phyloP scores from a whole-genome alignment of 345 rosid species.

The Rhodomyrtus tomentosa region DNA sequence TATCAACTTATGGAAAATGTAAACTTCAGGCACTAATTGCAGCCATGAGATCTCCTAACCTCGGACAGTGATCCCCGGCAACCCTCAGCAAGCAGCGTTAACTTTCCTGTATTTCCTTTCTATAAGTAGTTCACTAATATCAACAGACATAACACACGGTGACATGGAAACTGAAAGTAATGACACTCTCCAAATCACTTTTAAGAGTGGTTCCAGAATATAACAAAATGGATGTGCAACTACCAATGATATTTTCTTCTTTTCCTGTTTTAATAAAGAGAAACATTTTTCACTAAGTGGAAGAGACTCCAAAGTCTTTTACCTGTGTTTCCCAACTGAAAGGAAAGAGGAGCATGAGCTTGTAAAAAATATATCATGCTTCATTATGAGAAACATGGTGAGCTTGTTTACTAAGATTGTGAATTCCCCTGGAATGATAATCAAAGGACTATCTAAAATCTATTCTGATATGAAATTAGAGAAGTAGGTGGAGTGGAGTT shows the following conservation, averaged over 20 bases:
- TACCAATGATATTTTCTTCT: background rate
- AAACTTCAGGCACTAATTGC: constrained; percentile 1
- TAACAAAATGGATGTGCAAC: background rate
- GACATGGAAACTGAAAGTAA: background rate
- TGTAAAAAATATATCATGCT: background rate
- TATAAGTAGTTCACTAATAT: background rate
- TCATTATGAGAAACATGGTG: background rate
- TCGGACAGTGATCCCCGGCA: constrained; percentile 96
- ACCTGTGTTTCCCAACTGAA: background rate
- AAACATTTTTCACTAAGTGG: background rate
- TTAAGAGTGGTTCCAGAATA: background rate
- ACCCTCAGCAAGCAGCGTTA: constrained; percentile 86
- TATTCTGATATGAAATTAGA: background rate
- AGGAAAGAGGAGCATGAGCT: background rate
- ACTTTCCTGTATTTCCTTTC: constrained; percentile 37
- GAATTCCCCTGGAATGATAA: background rate
- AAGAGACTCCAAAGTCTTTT: background rate
- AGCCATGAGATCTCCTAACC: constrained; percentile 28
- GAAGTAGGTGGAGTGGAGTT: background rate
- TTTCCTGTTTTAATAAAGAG: background rate
- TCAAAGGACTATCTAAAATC: background rate
- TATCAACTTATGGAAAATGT: background rate
- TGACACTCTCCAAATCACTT: background rate
- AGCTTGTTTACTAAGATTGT: background rate
- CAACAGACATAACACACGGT: background rate